A percentile compares a stretch with the other conserved stretches of the same genome.
These are phyloP conservation scores for Salvia miltiorrhiza DNA, from an alignment of 257 asterid genomes.

Conservation along the genomic window DNA sequence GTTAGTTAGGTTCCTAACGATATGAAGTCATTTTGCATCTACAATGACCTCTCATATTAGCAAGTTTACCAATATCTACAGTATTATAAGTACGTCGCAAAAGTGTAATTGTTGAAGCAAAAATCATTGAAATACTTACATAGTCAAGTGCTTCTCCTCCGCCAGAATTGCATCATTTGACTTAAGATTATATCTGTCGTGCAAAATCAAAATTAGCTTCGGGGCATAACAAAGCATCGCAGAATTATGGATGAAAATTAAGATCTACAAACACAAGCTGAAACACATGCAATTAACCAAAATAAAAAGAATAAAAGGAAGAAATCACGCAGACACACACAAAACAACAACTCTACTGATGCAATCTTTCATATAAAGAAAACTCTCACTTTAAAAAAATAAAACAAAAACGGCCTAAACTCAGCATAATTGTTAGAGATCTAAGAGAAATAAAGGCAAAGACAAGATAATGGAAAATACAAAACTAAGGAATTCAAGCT, in stretches of 20 bases:
- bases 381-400: neutral
- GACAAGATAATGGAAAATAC: neutral
- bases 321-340: no score
- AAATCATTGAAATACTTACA: slow-evolving; percentile 37
- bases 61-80: neutral
- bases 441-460: slow-evolving; percentile 6
- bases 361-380: neutral
- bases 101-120: neutral
- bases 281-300: neutral
- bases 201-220: slow-evolving; percentile 12
- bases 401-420: neutral
- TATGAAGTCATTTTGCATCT: neutral
- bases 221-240: neutral
- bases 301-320: neutral
- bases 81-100: neutral
- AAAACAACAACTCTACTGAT: no score
- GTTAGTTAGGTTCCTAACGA: neutral
- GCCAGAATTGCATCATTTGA: slow-evolving; percentile 77
- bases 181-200: slow-evolving; percentile 45
- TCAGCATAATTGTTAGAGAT: slow-evolving; percentile 9
- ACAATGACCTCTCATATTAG: neutral
- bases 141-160: slow-evolving; percentile 74
- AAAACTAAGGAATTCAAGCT: neutral
- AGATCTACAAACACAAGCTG: slow-evolving; percentile 2
- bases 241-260: neutral